Evolutionary conservation across 1,284 basidiomycete species (phyloP), one percentile per base, ranked within the genome.

Genomic region (Termitomyces sp.): DNA sequence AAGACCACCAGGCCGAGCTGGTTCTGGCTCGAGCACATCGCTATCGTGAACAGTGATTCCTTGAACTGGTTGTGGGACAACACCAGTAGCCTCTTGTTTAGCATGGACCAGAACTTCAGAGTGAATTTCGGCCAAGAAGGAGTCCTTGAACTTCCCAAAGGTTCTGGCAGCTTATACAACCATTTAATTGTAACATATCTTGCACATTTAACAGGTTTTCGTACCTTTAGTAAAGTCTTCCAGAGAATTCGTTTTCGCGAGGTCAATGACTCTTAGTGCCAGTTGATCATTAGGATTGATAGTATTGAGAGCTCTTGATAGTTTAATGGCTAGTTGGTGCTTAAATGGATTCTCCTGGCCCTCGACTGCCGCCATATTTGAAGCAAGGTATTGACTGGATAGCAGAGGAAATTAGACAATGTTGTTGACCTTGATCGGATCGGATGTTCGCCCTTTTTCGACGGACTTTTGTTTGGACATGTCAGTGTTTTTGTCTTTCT

Each of bases 131-230:
- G 69, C 66, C 33, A 79, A 63, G 61, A 78, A 79, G 28, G 73
- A 71, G 58, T 78, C 83, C 63, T 87, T 78, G 66, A 95, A 94
- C 72, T 91, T 89, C 66, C 91, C 92, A 72, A 96, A 96, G 28
- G 85, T 76, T 53, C 78, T 80, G 45, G 90, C 86, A 59, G 92
- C 92, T 65, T 59, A 55, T 47, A 58, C 31, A 66, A 60, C 24
- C 13, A 49, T 55, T 41, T 45, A 50, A 46, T 37, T 52, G 19
- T 53, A 54, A 38, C 40, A 55, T 21, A 47, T 16, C 40, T 31
- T 31, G 40, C 38, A 52, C 14, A n/a, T 44, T 16, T 18, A 5
- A 33, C 46, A 30, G 14, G 14, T 43, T 52, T 50, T 55, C 64
- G 33, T 45, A 78, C 78, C 78, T 66, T 68, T 77, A 38, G 81